Evolutionary conservation across 1,139 yeast species (phyloP), one percentile per base, ranked within the genome.

Genomic region (Suhomyces terraborum): DNA sequence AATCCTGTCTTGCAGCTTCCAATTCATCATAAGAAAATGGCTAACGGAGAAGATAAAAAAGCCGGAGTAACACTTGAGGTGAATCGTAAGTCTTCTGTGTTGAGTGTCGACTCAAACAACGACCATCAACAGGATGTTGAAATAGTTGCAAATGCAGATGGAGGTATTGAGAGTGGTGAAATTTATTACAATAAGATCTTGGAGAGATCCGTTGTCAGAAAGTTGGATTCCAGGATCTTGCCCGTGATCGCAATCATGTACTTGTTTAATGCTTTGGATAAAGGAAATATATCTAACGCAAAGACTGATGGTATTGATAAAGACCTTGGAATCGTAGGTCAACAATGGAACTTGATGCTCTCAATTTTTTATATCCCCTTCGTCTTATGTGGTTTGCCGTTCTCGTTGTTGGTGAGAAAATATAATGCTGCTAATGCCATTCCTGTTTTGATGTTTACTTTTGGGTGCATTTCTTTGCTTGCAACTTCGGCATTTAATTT

Each of bases 151-250:
- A 20, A 10, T 18, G 8, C 17, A 4, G 24, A 19, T n/a, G 32
- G 32, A 6, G 21, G 22, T 5, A 12, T 21, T 12, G 40, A 31
- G 4, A 18, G 12, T 4, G 45, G 40, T 17, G 44, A 46, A n/a
- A 41, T 38, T n/a, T 41, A 44, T 18, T 41, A 46, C 13, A 56
- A 61, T 35, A 47, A 49, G 8, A 35, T 29, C 4, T 48, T 61
- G 22, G 65, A 62, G 45, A 55, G 59, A 35, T 49, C 52, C 16
- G 54, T 67, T 13, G 55, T 63, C 23, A 51, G 66, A 28, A 68
- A 68, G 47, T 52, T 69, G 22, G 75, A 69, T 45, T 40, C 60
- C 8, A 54, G 65, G 38, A 66, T 69, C 12, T 47, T 62, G 19
- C 67, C 66, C 3, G 47, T 62, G 16, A 54, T 59, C 31, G 63